Evolutionary conservation across 768 basidiomycete genomes (phyloP).

Genomic region (Kwoniella dendrophila): DNA sequence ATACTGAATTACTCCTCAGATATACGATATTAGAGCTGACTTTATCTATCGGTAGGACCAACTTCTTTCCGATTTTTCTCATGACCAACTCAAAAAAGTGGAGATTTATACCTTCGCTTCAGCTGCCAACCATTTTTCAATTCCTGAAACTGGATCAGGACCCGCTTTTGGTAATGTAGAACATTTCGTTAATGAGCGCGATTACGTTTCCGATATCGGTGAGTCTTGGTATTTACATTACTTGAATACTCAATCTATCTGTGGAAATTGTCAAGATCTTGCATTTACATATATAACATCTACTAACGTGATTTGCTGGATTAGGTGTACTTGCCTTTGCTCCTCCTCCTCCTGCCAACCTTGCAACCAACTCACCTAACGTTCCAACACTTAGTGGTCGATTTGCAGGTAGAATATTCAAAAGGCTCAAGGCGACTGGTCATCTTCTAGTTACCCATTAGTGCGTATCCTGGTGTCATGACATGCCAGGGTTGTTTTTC

Average conservation of each 20-base stretch:
- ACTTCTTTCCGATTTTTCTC: constrained; percentile 39
- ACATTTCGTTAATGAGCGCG: constrained; percentile 44
- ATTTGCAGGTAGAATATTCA: constrained; percentile 41
- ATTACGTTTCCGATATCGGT: constrained; percentile 43
- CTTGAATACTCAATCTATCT: too few relatives aligned
- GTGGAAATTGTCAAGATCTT: too few relatives aligned
- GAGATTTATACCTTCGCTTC: constrained; percentile 49
- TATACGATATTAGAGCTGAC: too few relatives aligned
- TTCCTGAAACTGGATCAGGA: constrained; percentile 8
- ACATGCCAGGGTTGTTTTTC: too few relatives aligned
- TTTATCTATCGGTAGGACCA: too few relatives aligned
- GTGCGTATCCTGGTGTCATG: too few relatives aligned
- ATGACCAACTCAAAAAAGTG: constrained; percentile 32
- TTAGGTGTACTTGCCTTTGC: constrained; percentile 38
- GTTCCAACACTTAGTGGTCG: constrained; percentile 24
- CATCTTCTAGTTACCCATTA: constrained; percentile 42
- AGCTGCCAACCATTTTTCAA: constrained; percentile 47
- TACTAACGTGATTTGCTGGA: too few relatives aligned
- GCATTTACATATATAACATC: too few relatives aligned
- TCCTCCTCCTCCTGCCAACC: constrained; percentile 15
- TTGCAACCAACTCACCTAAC: background rate
- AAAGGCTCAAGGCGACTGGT: constrained; percentile 34
- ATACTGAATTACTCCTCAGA: background rate
- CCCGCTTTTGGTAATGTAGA: constrained; percentile 33
- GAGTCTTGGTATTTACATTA: constrained; percentile 1